Evolutionary conservation across 495 filamentous ascomycete species (phyloP).

Genomic region (Umbilicaria muhlenbergii): DNA sequence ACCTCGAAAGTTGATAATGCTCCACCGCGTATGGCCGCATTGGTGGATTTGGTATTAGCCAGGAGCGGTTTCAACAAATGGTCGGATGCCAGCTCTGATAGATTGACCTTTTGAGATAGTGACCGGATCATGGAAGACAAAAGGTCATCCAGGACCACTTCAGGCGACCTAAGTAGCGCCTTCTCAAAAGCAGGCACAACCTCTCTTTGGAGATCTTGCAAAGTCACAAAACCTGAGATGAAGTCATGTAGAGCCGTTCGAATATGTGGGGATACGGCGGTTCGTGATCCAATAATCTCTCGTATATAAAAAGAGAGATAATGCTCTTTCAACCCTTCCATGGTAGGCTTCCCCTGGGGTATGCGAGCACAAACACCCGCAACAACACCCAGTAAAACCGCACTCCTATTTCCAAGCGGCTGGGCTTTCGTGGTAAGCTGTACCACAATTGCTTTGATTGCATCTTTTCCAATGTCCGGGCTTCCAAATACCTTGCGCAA

Average conservation of each 20-base stretch:
- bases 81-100: constrained; percentile 52
- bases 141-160: constrained; percentile 69
- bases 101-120: constrained; percentile 53
- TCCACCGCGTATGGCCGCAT: constrained; percentile 56
- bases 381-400: constrained; percentile 59
- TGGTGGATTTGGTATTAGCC: constrained; percentile 80
- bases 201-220: constrained; percentile 60
- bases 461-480: constrained; percentile 36
- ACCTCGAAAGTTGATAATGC: constrained; percentile 57
- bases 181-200: constrained; percentile 75
- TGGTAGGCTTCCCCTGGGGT: constrained; percentile 32
- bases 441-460: constrained; percentile 45
- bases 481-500: constrained; percentile 52
- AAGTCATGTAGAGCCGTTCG: constrained; percentile 66
- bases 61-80: constrained; percentile 72
- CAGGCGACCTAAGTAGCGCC: constrained; percentile 72
- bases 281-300: constrained; percentile 70
- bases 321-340: constrained; percentile 49
- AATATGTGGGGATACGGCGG: constrained; percentile 52
- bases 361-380: constrained; percentile 71
- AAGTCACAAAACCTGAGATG: constrained; percentile 56
- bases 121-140: constrained; percentile 52
- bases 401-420: constrained; percentile 11
- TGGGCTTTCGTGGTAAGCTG: constrained; percentile 48
- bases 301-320: constrained; percentile 69